Evolutionary conservation across 768 basidiomycete species (phyloP), one percentile per base, ranked within the genome.

Genomic region (Dioszegia aurantiaca): DNA sequence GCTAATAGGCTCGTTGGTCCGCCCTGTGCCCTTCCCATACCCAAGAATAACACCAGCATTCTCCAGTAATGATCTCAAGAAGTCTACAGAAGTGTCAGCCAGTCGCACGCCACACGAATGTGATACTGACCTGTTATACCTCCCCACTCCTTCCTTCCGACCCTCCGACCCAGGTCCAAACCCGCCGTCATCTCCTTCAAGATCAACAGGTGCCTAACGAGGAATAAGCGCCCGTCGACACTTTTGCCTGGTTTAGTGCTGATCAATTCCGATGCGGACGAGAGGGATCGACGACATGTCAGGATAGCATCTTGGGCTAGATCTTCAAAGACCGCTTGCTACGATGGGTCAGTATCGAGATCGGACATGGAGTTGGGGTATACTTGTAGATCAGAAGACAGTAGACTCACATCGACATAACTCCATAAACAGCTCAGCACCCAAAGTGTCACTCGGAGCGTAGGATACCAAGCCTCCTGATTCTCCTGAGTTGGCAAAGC

Each of bases 261-360:
- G 47, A 97, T 80, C 21, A 81, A 78, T n/a, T 86, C 82, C 1
- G 69, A 82, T 0, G 89, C 90, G 4, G 82, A 75, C 33, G 87
- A 80, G 3, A 98, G 82, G 0, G 93, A 94, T 58, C 86, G 82
- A 33, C 86, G 84, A 73, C 92, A 94, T 3, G 90, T 79, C 12
- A 82, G 81, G 30, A 95, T 82, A 0, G 93, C 90, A 78, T 97
- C 93, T 77, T 92, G 89, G 0, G 94, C 92, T 39, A 98, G 88
- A 74, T 99, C 95, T 67, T 92, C 88, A 58, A 95, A 99, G 58
- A 97, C 93, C 1, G 85, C 87, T n/a, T 89, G 86, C 92, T 98
- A 58, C 8, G n/a, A n/a, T n/a, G n/a, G n/a, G n/a, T n/a, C n/a
- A n/a, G n/a, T n/a, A n/a, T n/a, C n/a, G n/a, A n/a, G n/a, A n/a